Percentiles rank a stretch among this genome's conserved stretches.
Conservation (phyloP, 768 basidiomycete species). For the Harrya chromipes region DNA sequence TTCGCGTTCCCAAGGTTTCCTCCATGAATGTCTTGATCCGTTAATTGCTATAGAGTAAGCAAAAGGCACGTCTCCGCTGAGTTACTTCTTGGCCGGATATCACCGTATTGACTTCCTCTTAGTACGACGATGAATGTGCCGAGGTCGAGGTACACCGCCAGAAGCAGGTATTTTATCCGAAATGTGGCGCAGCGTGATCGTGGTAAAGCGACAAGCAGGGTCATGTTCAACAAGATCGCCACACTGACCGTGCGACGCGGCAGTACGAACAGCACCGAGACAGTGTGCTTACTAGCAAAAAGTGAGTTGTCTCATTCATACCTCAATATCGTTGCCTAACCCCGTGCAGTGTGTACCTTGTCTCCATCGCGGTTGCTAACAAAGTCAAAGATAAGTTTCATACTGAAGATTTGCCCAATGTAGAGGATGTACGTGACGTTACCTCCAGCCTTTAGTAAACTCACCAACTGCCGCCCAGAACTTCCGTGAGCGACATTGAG, state of each 20-base stretch:
- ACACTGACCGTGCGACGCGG: constrained; percentile 68
- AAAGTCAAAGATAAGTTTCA: constrained; percentile 69
- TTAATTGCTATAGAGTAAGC: constrained; percentile 25
- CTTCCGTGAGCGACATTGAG: constrained; percentile 49
- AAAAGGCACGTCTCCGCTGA: constrained; percentile 24
- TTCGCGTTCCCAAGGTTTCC: constrained; percentile 26
- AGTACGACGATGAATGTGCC: constrained; percentile 80
- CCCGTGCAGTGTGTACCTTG: constrained; percentile 57
- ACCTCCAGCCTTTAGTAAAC: constrained; percentile 10
- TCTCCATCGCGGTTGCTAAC: constrained; percentile 70
- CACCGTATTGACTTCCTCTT: constrained; percentile 9
- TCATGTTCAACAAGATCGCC: constrained; percentile 68
- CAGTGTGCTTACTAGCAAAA: constrained; percentile 81
- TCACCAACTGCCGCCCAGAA: constrained; percentile 46
- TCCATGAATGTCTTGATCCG: constrained; percentile 1
- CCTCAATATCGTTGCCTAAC: not conserved
- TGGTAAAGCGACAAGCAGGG: constrained; percentile 40
- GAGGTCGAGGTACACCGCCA: constrained; percentile 73
- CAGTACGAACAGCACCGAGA: constrained; percentile 73
- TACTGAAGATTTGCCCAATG: constrained; percentile 57
- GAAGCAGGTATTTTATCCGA: constrained; percentile 57
- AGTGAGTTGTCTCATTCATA: constrained; percentile 42
- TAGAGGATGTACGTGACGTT: constrained; percentile 62
- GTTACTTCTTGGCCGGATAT: not conserved
- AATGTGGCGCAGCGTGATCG: not conserved